These are phyloP conservation scores for Tetrapisispora arboricola DNA, from an alignment of 805 yeast species.

Conservation along the genomic window DNA sequence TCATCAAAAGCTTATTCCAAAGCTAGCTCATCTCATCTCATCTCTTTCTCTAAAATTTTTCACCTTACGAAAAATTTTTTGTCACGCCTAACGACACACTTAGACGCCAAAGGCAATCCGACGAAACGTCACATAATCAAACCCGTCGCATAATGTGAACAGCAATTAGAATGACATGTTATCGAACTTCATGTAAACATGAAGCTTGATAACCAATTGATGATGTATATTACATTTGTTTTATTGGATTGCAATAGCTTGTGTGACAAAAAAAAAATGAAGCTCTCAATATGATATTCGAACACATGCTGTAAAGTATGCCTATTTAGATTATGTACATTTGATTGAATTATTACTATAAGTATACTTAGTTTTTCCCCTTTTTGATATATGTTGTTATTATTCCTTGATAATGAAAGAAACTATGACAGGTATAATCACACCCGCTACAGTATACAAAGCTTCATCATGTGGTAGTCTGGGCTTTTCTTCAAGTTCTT, in stretches of 20 bases:
- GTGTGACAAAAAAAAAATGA: too few relatives aligned
- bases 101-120: not conserved
- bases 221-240: too few relatives aligned
- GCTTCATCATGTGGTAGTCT: constrained; percentile 11
- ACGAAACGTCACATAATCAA: not conserved
- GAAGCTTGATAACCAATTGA: too few relatives aligned
- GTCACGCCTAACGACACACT: not conserved
- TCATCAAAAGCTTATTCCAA: too few relatives aligned
- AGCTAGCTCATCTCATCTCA: constrained; percentile 5
- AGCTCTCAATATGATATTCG: too few relatives aligned
- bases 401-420: constrained; percentile 15
- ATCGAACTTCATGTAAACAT: too few relatives aligned
- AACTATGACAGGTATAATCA: constrained; percentile 20
- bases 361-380: not conserved
- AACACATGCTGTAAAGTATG: not conserved
- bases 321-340: not conserved
- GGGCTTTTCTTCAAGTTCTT: not conserved
- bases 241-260: too few relatives aligned
- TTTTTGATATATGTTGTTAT: not conserved
- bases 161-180: too few relatives aligned
- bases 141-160: not conserved
- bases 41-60: constrained; percentile 2
- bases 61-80: not conserved
- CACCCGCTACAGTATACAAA: constrained; percentile 19
- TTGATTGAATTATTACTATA: too few relatives aligned